phyloP scores from a whole-genome alignment of 306 rosid species.

The Prunus mume region DNA sequence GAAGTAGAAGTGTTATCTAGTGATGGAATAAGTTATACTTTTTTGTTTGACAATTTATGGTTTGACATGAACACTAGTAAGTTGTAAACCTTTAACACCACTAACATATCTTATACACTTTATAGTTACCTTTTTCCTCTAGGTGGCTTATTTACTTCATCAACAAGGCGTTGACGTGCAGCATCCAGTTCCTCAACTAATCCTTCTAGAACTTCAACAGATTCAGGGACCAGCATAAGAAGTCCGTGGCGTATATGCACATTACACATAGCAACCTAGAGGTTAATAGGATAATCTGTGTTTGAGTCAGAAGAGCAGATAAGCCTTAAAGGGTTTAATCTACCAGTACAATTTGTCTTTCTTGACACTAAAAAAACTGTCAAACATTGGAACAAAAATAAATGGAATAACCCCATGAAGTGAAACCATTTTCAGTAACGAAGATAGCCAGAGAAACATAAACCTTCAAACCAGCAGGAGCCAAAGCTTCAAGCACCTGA shows the following conservation, averaged over 20 bases:
- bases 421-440: neutral
- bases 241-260: conserved; percentile 79
- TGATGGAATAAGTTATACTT: neutral
- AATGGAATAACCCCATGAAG: neutral
- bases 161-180: conserved; percentile 71
- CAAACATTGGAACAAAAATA: neutral
- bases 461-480: conserved; percentile 90
- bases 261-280: conserved; percentile 70
- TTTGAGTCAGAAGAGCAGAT: conserved; percentile 19
- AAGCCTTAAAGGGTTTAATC: neutral
- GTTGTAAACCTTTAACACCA: neutral
- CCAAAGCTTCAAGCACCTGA: conserved; percentile 66
- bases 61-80: neutral
- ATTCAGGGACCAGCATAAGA: conserved; percentile 85
- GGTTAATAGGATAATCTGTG: conserved; percentile 26
- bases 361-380: neutral
- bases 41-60: neutral
- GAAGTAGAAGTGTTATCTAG: neutral
- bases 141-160: conserved; percentile 84
- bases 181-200: conserved; percentile 80
- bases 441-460: neutral
- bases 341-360: neutral
- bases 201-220: conserved; percentile 75
- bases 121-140: conserved; percentile 71
- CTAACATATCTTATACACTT: conserved; percentile 5